Evolutionary conservation across 106 monocot genomes (phyloP), one percentile per base, ranked within the genome.

Genomic region (Allium sativum): DNA sequence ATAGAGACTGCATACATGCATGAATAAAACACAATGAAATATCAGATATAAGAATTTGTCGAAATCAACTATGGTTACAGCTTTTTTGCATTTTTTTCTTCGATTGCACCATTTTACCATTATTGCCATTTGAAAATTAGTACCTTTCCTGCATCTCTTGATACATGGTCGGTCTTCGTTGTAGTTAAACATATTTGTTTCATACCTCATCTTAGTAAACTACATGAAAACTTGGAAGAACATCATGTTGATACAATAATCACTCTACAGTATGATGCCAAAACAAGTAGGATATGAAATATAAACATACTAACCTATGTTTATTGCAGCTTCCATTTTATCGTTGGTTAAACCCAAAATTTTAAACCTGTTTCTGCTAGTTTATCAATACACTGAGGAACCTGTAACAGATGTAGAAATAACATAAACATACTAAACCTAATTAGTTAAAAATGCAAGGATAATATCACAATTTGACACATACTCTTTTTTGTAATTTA

Each of bases 311-410:
- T 77, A 95, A 90, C 95, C 95, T 51, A 95, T 95, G 45, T 95
- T 95, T 58, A 95, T 95, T 20, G 95, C 95, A 50, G 95, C 90
- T 81, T 95, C 95, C 87, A 95, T 95, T 71, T 95, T 95, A 78
- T 95, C 95, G 67, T 90, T 90, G 2, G 95, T 95, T 56, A 95
- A 79, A 95, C 87, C 95, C 95, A 95, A 52, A 95, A 87, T 65
- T 95, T 95, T 31, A 95, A 81, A 58, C 95, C 95, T 66, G 95
- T 90, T 75, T 87, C 90, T 42, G 95, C 95, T 60, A 95, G 79
- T 58, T 84, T 83, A 72, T 88, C 83, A 65, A 83, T 83, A 67
- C 83, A 88, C 48, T 77, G 62, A 41, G 79, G 71, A 31, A 88
- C 83, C 87, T 88, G 59, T 42, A 10, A 18, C 40, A 47, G 5